These are phyloP conservation scores for Apiospora phragmitis DNA, from an alignment of 2,329 filamentous ascomycete genomes.

Conservation along the genomic window DNA sequence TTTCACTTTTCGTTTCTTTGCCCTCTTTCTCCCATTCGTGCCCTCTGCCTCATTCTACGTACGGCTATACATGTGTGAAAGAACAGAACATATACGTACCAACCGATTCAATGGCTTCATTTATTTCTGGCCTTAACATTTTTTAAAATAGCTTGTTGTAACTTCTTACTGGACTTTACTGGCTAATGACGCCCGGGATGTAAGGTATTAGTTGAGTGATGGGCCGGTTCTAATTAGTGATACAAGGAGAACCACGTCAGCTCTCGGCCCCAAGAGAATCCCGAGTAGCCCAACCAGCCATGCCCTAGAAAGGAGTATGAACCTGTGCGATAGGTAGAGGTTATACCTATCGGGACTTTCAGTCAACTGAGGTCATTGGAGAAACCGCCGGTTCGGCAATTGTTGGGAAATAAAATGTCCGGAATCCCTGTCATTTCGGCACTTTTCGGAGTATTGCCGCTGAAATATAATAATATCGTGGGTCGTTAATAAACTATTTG, in stretches of 20 bases:
- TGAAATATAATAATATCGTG: background rate
- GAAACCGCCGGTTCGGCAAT: background rate
- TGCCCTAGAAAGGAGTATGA: background rate
- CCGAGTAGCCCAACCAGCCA: background rate
- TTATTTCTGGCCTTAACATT: background rate
- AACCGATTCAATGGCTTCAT: background rate
- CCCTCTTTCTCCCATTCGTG: background rate
- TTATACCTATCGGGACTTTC: background rate
- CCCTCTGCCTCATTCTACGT: background rate
- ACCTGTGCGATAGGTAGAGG: background rate
- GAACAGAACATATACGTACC: background rate
- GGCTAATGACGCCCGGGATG: background rate
- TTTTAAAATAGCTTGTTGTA: background rate
- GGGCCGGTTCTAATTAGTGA: background rate
- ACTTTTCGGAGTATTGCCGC: background rate
- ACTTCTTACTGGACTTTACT: too few species aligned
- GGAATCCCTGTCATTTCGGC: background rate
- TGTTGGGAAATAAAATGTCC: background rate
- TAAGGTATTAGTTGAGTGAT: background rate
- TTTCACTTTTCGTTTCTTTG: background rate
- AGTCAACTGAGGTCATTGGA: background rate
- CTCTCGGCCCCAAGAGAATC: too few species aligned
- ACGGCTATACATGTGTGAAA: background rate
- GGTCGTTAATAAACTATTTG: background rate
- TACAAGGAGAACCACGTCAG: background rate